A percentile compares a stretch with the other conserved stretches of the same genome.
These are phyloP conservation scores for Sanghuangporus baumii DNA, from an alignment of 1,284 basidiomycete species.

Conservation along the genomic window DNA sequence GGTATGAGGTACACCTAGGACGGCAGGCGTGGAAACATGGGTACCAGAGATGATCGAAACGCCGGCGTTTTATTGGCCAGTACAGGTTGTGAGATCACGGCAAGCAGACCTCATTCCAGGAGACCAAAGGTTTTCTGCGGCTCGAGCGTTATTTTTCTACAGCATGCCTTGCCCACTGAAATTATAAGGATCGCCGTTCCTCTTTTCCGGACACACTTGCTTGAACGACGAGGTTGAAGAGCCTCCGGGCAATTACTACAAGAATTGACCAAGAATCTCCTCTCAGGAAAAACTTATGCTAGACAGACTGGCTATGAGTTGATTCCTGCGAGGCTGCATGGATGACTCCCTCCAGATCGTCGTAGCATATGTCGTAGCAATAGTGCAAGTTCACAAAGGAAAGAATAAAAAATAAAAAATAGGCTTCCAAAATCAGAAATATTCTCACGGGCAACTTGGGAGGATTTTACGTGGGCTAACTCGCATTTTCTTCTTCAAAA, in stretches of 20 bases:
- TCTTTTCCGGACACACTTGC: background rate
- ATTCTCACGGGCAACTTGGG: background rate
- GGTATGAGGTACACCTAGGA: background rate
- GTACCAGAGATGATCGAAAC: constrained; percentile 10
- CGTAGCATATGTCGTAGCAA: background rate
- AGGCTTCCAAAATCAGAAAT: background rate
- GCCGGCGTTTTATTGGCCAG: constrained; percentile 2
- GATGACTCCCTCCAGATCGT: background rate
- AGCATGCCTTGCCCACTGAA: background rate
- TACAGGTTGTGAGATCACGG: constrained; percentile 4
- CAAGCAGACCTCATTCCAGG: background rate
- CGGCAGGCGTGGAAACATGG: constrained; percentile 4
- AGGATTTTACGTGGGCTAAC: background rate
- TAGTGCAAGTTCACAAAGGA: background rate
- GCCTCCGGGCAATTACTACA: no score
- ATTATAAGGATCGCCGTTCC: background rate
- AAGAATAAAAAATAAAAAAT: background rate
- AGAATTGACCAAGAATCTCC: no score
- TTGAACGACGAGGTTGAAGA: no score
- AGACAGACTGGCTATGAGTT: no score
- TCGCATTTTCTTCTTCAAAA: background rate
- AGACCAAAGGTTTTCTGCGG: background rate
- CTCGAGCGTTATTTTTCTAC: background rate
- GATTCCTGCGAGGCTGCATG: no score
- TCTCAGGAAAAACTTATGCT: no score